These are phyloP conservation scores for Metschnikowia reukaufii DNA, from an alignment of 805 yeast species.

Conservation along the genomic window DNA sequence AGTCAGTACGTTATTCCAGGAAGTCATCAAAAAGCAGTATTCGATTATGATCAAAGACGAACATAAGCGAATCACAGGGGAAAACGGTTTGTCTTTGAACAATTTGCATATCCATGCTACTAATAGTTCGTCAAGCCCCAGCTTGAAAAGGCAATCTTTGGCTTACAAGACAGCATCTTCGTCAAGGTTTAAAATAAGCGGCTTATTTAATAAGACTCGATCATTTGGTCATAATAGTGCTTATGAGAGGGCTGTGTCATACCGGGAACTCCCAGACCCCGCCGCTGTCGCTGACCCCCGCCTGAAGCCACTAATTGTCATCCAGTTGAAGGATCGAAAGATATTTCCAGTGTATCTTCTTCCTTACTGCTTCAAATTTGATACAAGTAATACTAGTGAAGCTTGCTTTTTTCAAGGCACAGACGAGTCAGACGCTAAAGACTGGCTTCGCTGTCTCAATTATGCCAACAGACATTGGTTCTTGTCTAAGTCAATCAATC, in stretches of 20 bases:
- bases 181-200: conserved; percentile 54
- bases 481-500: conserved; percentile 40
- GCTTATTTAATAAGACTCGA: conserved; percentile 54
- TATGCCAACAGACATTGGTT: conserved; percentile 58
- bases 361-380: conserved; percentile 51
- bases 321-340: conserved; percentile 47
- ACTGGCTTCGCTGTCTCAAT: conserved; percentile 62
- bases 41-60: conserved; percentile 29
- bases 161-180: conserved; percentile 39
- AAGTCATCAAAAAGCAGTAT: conserved; percentile 34
- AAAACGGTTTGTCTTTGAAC: background rate
- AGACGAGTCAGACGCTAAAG: conserved; percentile 59
- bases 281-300: conserved; percentile 38
- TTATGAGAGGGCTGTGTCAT: conserved; percentile 48
- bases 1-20: conserved; percentile 28
- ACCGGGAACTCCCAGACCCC: conserved; percentile 60
- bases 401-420: conserved; percentile 69
- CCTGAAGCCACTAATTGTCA: conserved; percentile 51
- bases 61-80: conserved; percentile 9
- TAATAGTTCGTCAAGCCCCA: conserved; percentile 23
- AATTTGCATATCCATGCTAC: background rate
- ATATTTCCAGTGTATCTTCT: conserved; percentile 54
- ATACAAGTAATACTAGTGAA: conserved; percentile 43
- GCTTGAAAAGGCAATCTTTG: conserved; percentile 39
- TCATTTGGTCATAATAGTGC: conserved; percentile 47